phyloP scores from a whole-genome alignment of 371 early-diverging fungal species.

The Blastocladiella emersonii region DNA sequence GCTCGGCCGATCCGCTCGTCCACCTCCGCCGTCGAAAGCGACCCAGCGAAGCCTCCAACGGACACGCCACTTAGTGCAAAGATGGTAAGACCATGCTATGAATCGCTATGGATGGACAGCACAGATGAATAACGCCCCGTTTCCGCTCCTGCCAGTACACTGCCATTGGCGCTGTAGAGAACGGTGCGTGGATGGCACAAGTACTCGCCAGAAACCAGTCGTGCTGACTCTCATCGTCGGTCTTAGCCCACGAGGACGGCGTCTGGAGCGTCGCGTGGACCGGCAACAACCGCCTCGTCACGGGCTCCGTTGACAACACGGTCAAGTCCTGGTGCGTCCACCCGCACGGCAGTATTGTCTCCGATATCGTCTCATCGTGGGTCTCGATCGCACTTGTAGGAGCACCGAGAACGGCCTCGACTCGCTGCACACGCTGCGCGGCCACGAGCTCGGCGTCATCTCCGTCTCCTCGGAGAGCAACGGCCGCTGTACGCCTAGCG shows the following conservation, averaged over 20 bases:
- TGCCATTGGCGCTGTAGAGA: slow-evolving; percentile 32
- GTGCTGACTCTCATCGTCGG: not conserved
- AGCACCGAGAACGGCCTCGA: slow-evolving; percentile 39
- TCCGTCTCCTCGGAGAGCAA: slow-evolving; percentile 50
- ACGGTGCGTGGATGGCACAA: slow-evolving; percentile 24
- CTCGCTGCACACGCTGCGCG: slow-evolving; percentile 43
- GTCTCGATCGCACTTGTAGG: not conserved
- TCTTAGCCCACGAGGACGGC: slow-evolving; percentile 60
- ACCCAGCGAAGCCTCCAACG: too few relatives aligned
- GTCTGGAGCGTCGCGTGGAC: slow-evolving; percentile 74
- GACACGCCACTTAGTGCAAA: too few relatives aligned
- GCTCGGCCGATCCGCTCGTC: too few relatives aligned
- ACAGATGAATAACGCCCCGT: too few relatives aligned
- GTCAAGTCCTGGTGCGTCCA: slow-evolving; percentile 56
- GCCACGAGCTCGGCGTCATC: slow-evolving; percentile 62
- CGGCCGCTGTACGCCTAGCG: slow-evolving; percentile 39
- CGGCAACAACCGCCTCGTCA: slow-evolving; percentile 43
- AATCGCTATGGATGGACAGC: too few relatives aligned
- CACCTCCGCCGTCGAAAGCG: too few relatives aligned
- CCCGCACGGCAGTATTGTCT: not conserved
- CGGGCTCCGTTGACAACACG: slow-evolving; percentile 61
- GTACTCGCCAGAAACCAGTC: not conserved
- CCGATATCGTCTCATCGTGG: not conserved
- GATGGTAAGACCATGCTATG: too few relatives aligned
- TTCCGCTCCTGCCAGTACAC: too few relatives aligned